phyloP scores from a whole-genome alignment of 1,284 basidiomycete genomes.

The Cryptococcus maquisensis region DNA sequence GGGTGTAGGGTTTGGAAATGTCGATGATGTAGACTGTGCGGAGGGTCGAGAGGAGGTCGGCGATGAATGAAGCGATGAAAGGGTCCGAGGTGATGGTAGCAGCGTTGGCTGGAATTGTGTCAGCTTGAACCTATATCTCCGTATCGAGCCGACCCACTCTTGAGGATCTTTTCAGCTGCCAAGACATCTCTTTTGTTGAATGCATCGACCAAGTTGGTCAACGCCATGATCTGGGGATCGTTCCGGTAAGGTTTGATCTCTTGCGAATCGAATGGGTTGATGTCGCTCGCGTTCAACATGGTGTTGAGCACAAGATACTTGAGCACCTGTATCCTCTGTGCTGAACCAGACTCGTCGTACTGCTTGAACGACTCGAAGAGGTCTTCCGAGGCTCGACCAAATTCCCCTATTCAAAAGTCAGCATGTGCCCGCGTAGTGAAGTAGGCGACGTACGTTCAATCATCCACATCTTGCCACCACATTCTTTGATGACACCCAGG shows the following conservation, averaged over 20 bases:
- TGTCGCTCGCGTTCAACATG: slow-evolving; percentile 97
- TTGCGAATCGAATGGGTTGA: slow-evolving; percentile 99
- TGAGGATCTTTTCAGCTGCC: slow-evolving; percentile 87
- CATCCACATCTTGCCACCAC: slow-evolving; percentile 99
- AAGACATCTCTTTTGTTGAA: slow-evolving; percentile 96
- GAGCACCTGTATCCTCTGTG: slow-evolving; percentile 93
- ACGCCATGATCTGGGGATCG: slow-evolving; percentile 92
- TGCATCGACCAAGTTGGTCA: slow-evolving; percentile 94
- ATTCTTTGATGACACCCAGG: slow-evolving; percentile 98
- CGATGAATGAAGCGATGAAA: slow-evolving; percentile 90
- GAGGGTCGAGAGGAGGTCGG: slow-evolving; percentile 82
- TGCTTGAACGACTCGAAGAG: slow-evolving; percentile 99
- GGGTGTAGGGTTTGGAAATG: slow-evolving; percentile 93
- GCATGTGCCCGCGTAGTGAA: background rate
- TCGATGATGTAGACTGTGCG: slow-evolving; percentile 96
- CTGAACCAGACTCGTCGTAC: slow-evolving; percentile 96
- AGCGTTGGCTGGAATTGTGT: slow-evolving; percentile 64
- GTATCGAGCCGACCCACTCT: slow-evolving; percentile 54
- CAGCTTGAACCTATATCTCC: background rate
- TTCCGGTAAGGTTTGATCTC: slow-evolving; percentile 99
- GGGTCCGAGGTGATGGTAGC: slow-evolving; percentile 90
- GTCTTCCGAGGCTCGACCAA: slow-evolving; percentile 93
- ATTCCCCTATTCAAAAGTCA: slow-evolving; percentile 62
- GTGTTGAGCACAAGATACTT: slow-evolving; percentile 98
- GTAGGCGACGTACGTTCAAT: slow-evolving; percentile 74